These are phyloP conservation scores for Margaritispora aquatica DNA, from an alignment of 495 filamentous ascomycete species.

Conservation along the genomic window DNA sequence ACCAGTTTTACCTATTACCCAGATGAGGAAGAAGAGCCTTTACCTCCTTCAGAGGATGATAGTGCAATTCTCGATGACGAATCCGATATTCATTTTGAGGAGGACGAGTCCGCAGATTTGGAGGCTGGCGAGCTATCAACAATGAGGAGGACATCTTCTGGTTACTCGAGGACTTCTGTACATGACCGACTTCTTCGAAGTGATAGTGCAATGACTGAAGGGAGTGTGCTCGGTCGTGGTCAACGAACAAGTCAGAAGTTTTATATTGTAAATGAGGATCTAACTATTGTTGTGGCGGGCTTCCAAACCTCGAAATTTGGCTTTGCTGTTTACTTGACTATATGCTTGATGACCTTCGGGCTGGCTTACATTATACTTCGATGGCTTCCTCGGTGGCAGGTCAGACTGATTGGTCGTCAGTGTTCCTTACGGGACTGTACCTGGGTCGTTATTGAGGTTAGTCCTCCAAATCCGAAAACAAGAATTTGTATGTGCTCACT, in stretches of 20 bases:
- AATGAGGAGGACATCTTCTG: slow-evolving; percentile 49
- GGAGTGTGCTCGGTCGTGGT: slow-evolving; percentile 47
- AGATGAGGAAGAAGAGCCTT: slow-evolving; percentile 31
- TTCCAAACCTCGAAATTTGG: slow-evolving; percentile 72
- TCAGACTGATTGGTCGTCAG: slow-evolving; percentile 64
- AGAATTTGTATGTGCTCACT: neutral
- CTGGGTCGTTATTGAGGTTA: slow-evolving; percentile 86
- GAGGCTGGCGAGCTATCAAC: slow-evolving; percentile 33
- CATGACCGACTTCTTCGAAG: slow-evolving; percentile 66
- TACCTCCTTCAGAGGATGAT: slow-evolving; percentile 21
- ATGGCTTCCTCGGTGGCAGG: slow-evolving; percentile 85
- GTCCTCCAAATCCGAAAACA: slow-evolving; percentile 7
- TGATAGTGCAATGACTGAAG: slow-evolving; percentile 53
- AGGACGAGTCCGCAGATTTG: slow-evolving; percentile 29
- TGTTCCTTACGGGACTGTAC: slow-evolving; percentile 63
- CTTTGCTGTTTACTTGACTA: slow-evolving; percentile 55
- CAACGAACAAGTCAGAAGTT: slow-evolving; percentile 76
- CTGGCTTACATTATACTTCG: slow-evolving; percentile 76
- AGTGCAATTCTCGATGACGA: slow-evolving; percentile 22
- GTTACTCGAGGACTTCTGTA: slow-evolving; percentile 44
- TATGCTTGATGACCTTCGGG: slow-evolving; percentile 69
- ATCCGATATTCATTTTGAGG: slow-evolving; percentile 18
- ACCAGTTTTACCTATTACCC: slow-evolving; percentile 90
- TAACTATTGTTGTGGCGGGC: slow-evolving; percentile 86
- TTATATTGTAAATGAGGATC: slow-evolving; percentile 86